Evolutionary conservation across 495 filamentous ascomycete genomes (phyloP), one percentile per base, ranked within the genome.

Genomic region (Tuber brumale): DNA sequence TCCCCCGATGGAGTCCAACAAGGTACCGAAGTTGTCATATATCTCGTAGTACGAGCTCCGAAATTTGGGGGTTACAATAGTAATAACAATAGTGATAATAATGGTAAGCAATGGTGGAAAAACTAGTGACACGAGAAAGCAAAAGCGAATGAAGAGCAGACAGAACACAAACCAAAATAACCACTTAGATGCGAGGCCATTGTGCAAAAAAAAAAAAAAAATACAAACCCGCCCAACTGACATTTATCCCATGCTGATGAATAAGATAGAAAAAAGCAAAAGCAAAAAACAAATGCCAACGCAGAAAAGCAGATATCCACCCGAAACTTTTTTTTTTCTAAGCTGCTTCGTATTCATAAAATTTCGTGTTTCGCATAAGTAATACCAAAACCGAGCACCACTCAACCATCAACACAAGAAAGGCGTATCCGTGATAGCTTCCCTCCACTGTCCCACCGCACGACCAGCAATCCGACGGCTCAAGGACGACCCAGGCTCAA

Each of bases 381-480:
- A 27, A 73, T 46, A 37, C 48, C 72, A 37, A 46, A 66, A 71
- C 23, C 41, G 35, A 35, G 19, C 37, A 27, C 70, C 37, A 48
- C 35, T 69, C 69, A 19, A 1, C 74, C 70, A 71, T 74, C 73
- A 80, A 46, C 74, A 80, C 71, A 80, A 81, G 46, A 81, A 77
- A 39, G 79, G 37, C 61, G 78, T 72, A 35, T 81, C 80, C 43
- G 31, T 81, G 14, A 81, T 74, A n/a, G 72, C 66, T 6, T 70
- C 43, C n/a, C n/a, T 77, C 81, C 81, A 82, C 43, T 72, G 74
- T n/a, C 72, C 61, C 77, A 82, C 80, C 35, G 81, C 81, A 43
- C 81, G 81, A 27, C 76, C 81, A 45, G 81, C 80, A 77, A 82
- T 82, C 61, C 81, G 81, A 45, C 80, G 80, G 69, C 77, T 74